Base-by-base conservation (phyloP, 305 asterid genomes). In the Solanum hybrid region DNA sequence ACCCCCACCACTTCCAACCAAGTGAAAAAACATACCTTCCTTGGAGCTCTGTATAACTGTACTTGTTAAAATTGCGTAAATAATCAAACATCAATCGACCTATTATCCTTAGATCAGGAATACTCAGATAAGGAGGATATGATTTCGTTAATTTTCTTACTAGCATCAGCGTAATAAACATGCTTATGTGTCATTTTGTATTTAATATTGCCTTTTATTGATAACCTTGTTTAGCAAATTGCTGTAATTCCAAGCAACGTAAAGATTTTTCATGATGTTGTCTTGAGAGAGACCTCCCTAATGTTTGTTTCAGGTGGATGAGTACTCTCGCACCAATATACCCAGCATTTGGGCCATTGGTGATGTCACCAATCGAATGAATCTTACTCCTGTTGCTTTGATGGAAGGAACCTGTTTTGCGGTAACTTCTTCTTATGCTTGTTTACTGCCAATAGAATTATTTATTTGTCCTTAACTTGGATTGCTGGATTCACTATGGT, bases 311-410 rank as follows among this genome's bases (percentile, higher is more conserved):
- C 95, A 98, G 99, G 99, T 97, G 20, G 95, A 97, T 87, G 96
- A 90, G 88, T 95, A 93, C 90, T 97, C 99, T 40, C 96, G 90
- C 27, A 97, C 99, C 91, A 98, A 95, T 88, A 42, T 98, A 89
- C 98, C 99, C 37, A 98, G 99, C 95, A 95, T 98, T 92, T 97
- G 99, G 99, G 99, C 99, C 34, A 93, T 98, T 32, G 99, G 99
- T 42, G 99, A 98, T 92, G 99, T 93, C 85, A 97, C 99, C 76
- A 94, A 98, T 91, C 94, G 99, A 69, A 94, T 98, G 94, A 98
- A 98, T 94, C 99, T 98, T 86, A 98, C 99, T 89, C 99, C 99
- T 71, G 98, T 98, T 91, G 99, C 99, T 93, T 95, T 98, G 88
- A 95, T 95, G 99, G 99, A 98, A 93, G 99, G 99, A 91, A 90